Base-by-base conservation (phyloP, 768 basidiomycete genomes). In the Dioszegia crocea region DNA sequence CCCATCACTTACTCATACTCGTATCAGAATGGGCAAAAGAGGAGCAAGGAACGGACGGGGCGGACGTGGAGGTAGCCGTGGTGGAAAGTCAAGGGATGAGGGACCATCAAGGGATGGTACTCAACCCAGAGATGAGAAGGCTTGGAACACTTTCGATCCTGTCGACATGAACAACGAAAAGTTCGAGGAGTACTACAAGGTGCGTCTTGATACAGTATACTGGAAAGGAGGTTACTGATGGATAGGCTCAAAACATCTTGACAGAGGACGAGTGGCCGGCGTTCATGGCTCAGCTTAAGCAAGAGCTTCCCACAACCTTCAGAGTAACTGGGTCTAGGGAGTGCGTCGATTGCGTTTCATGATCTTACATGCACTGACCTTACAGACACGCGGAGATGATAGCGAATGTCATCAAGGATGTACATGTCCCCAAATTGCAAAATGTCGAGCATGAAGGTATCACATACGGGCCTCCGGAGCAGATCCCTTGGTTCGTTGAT, bases 261-360 rank as follows among this genome's bases (percentile, higher is more conserved):
- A 79, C 84, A 0, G 84, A 86, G 9, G 70, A 61, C 0, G 89
- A 98, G 74, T 98, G 91, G 89, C 82, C 85, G 0, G 47, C 63
- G 0, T 88, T 97, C 59, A 77, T 91, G 63, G 81, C 83, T 4
- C 75, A 83, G 0, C 74, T 94, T 57, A 82, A 83, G 41, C 80
- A 80, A 26, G 88, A 89, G 36, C 79, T 98, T 39, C 96, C 96
- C 3, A 94, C 91, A 0, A 96, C 93, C 0, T 99, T 99, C 76
- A 83, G 96, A 39, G 86, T 99, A 17, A 86, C 91, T 0, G 90
- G 91, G 0, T 90, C 86, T 63, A 82, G 91, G 74, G 83, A 88
- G 93, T 93, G 74, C 57, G 81, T 64, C 27, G 23, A n/a, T 33
- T 33, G 33, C 33, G 33, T n/a, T n/a, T n/a, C 24, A 10, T 19